Conservation (phyloP, 2,329 filamentous ascomycete species). For the Rhytidhysteron rufulum region DNA sequence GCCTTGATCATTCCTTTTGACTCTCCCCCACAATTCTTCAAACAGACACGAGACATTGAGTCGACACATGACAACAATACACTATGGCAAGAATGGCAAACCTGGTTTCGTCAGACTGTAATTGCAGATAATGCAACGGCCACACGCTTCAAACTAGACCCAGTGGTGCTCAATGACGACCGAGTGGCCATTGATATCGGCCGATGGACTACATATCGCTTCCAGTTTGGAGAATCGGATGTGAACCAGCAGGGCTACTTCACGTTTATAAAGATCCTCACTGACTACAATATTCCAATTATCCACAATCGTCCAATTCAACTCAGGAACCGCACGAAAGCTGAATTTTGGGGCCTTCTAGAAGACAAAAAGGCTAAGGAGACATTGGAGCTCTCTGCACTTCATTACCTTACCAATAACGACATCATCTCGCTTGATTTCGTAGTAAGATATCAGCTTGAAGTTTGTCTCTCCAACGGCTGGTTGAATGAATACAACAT, state of each 20-base stretch:
- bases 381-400: conserved; percentile 6
- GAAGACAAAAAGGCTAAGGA: conserved; percentile 18
- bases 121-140: conserved; percentile 45
- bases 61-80: conserved; percentile 40
- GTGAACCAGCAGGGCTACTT: conserved; percentile 34
- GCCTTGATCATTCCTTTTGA: conserved; percentile 32
- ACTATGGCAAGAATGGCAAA: conserved; percentile 54
- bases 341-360: conserved; percentile 22
- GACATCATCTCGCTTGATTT: conserved; percentile 45
- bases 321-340: conserved; percentile 18
- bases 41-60: conserved; percentile 26
- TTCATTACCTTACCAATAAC: conserved; percentile 28
- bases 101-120: conserved; percentile 63
- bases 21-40: conserved; percentile 43
- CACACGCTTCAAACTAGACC: conserved; percentile 14
- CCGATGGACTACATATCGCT: conserved; percentile 60
- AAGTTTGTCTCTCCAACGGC: conserved; percentile 83
- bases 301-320: conserved; percentile 42
- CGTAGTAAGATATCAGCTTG: conserved; percentile 79
- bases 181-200: conserved; percentile 59
- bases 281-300: conserved; percentile 68
- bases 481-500: conserved; percentile 75
- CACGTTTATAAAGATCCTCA: conserved; percentile 52
- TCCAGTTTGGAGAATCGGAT: conserved; percentile 43
- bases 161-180: conserved; percentile 37